Evolutionary conservation across 495 filamentous ascomycete genomes (phyloP).

Genomic region (Hyaloscypha finlandica): DNA sequence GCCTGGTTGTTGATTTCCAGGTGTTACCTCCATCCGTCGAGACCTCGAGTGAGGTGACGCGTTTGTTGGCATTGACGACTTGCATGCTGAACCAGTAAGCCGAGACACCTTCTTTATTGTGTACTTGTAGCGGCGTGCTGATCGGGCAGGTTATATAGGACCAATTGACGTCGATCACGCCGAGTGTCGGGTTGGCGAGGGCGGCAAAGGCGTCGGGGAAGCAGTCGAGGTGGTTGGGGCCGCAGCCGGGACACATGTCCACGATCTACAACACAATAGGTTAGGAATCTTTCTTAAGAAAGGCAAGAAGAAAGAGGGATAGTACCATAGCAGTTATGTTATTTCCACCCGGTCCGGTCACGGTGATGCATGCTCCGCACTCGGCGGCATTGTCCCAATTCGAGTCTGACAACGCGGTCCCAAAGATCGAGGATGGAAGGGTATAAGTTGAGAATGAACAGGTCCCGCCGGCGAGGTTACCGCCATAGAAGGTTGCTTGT

Average conservation of each 20-base stretch:
- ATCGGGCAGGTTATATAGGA: conserved; percentile 53
- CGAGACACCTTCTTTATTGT: conserved; percentile 59
- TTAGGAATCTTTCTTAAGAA: neutral
- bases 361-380: conserved; percentile 59
- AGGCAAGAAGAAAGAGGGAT: neutral
- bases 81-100: conserved; percentile 56
- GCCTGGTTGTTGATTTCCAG: conserved; percentile 51
- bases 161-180: conserved; percentile 58
- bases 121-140: conserved; percentile 49
- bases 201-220: conserved; percentile 56
- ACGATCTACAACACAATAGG: conserved; percentile 47
- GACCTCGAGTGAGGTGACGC: conserved; percentile 54
- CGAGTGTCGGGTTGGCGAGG: conserved; percentile 46
- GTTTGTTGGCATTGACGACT: conserved; percentile 57
- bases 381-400: conserved; percentile 54
- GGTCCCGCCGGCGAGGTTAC: conserved; percentile 57
- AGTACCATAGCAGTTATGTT: conserved; percentile 63
- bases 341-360: conserved; percentile 56
- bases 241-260: conserved; percentile 61
- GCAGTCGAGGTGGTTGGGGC: conserved; percentile 58
- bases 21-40: conserved; percentile 56
- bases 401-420: conserved; percentile 52
- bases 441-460: conserved; percentile 62
- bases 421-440: conserved; percentile 53
- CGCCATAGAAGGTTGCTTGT: conserved; percentile 56